Evolutionary conservation across 2,329 filamentous ascomycete species (phyloP).

Genomic region (Bipolaris cookei): DNA sequence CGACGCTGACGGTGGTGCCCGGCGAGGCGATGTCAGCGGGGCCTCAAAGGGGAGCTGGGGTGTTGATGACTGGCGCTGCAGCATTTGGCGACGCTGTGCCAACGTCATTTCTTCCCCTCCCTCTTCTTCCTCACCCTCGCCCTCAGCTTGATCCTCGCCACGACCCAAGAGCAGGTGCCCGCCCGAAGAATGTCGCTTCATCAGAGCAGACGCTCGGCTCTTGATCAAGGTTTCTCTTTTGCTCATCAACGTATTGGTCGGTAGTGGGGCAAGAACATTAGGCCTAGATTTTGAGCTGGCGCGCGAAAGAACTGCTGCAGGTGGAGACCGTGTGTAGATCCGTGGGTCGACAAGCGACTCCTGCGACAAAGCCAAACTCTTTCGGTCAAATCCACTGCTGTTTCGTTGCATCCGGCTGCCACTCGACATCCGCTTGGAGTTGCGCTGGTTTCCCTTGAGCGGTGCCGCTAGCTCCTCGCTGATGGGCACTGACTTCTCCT

Average conservation of each 20-base stretch:
- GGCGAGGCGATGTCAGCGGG: conserved; percentile 19
- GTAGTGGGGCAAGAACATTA: conserved; percentile 36
- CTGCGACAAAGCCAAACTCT: conserved; percentile 33
- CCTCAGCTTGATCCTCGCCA: neutral
- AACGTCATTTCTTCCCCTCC: conserved; percentile 72
- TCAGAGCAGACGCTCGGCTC: conserved; percentile 48
- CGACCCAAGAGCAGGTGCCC: conserved; percentile 29
- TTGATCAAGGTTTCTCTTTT: conserved; percentile 61
- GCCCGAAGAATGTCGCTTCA: conserved; percentile 41
- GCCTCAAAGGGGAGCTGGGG: neutral
- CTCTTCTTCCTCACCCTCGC: conserved; percentile 16
- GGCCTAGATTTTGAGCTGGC: conserved; percentile 25
- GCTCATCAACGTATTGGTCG: conserved; percentile 58
- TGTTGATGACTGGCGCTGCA: conserved; percentile 40
- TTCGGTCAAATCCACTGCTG: conserved; percentile 25
- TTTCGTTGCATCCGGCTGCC: conserved; percentile 29
- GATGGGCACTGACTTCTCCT: conserved; percentile 63
- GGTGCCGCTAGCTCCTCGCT: conserved; percentile 37
- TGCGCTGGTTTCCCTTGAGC: conserved; percentile 23
- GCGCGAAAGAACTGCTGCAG: conserved; percentile 30
- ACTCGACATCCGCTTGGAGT: conserved; percentile 34
- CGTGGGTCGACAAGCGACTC: conserved; percentile 25
- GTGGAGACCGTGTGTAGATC: conserved; percentile 26
- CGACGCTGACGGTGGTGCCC: conserved; percentile 32
- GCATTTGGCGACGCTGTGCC: conserved; percentile 62